Evolutionary conservation across 2,329 filamentous ascomycete genomes (phyloP), one percentile per base, ranked within the genome.

Genomic region (Volutella citrinella): DNA sequence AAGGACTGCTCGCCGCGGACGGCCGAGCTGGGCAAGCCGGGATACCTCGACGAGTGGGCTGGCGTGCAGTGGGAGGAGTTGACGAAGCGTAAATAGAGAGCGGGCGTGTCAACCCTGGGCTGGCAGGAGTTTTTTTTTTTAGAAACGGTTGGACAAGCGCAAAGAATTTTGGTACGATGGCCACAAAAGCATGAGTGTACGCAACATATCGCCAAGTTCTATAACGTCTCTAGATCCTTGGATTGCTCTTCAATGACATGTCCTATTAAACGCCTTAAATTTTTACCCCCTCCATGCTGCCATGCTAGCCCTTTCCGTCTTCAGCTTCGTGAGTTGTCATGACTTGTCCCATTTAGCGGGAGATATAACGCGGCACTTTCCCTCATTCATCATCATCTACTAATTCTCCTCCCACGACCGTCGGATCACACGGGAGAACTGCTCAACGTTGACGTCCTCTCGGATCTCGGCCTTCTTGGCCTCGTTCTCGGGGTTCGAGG

Each of bases 1-100:
- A 77, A 66, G 55, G 87, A 97, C 59, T 97, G 93, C 57, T 70
- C 74, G 51, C 77, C 79, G 12, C 60, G 61, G 6, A 74, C 76
- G 1, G 72, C 79, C 7, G 61, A 63, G 10, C 68, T 73, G 21
- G 84, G 80, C 0, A 73, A 80, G 53, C 76, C 81, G 1, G 87
- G 82, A 3, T 97, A 94, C 63, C 54, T 89, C 13, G 93, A 97
- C 68, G 93, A 98, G 64, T 98, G 93, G 91, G 81, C 78, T n/a
- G 93, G 91, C 7, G 93, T 97, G 45, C 93, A 98, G 63, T 98
- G 91, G 93, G 93, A 98, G 64, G 90, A 96, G 62, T 54, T 80
- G 42, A 58, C 57, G 19, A 69, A 65, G 54, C 43, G 47, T 17
- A 57, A 63, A 32, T 60, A 46, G 47, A 40, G 16, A 13, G 19